Evolutionary conservation across 192 early-diverging fungal genomes (phyloP).

Genomic region (Coemansia sp.): DNA sequence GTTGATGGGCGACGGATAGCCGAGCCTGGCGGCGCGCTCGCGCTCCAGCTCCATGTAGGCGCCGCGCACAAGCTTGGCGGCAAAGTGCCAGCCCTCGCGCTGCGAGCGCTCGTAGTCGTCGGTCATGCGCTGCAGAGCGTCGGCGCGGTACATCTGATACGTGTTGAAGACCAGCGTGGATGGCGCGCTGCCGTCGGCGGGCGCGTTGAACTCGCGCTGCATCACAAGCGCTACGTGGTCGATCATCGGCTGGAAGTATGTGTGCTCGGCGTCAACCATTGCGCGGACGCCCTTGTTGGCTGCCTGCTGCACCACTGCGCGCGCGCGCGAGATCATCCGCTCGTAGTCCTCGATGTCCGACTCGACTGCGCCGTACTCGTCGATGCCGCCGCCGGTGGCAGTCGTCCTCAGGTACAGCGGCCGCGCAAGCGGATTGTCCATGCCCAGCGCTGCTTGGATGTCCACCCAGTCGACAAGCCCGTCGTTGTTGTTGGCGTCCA

Average conservation of each 20-base stretch:
- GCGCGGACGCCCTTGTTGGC: conserved; percentile 64
- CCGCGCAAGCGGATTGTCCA: conserved; percentile 59
- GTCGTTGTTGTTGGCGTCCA: conserved; percentile 55
- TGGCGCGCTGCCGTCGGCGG: conserved; percentile 11
- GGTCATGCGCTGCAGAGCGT: conserved; percentile 61
- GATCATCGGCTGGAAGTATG: conserved; percentile 91
- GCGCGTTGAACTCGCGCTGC: conserved; percentile 67
- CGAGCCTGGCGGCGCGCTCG: conserved; percentile 66
- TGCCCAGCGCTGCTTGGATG: conserved; percentile 63
- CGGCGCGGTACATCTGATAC: conserved; percentile 92
- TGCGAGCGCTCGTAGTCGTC: conserved; percentile 66
- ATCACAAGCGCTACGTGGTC: conserved; percentile 78
- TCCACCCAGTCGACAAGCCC: conserved; percentile 68
- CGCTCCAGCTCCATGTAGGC: conserved; percentile 80
- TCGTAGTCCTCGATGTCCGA: conserved; percentile 74
- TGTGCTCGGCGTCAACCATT: conserved; percentile 93
- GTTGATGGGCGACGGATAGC: conserved; percentile 80
- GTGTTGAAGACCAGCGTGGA: conserved; percentile 88
- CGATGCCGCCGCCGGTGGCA: conserved; percentile 3
- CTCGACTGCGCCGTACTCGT: conserved; percentile 41
- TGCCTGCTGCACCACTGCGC: conserved; percentile 67
- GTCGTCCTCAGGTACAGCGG: conserved; percentile 44
- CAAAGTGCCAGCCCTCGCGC: conserved; percentile 75
- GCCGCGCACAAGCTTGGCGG: conserved; percentile 85
- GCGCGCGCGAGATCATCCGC: conserved; percentile 66